A percentile compares a stretch with the other conserved stretches of the same genome.
Conservation (phyloP, 768 basidiomycete genomes). For the Roridomyces roridus region DNA sequence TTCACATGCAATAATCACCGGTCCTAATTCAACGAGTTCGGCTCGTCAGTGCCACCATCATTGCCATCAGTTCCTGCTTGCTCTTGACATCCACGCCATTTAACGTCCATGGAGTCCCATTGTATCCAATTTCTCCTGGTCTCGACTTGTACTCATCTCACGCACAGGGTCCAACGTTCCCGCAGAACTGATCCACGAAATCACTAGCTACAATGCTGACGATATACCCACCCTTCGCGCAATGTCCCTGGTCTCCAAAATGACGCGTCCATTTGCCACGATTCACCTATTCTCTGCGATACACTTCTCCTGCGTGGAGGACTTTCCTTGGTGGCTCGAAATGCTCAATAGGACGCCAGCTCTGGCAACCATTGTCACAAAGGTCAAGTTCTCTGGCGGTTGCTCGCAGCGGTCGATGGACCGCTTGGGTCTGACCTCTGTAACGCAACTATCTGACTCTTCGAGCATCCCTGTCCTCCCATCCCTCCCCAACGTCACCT, state of each 20-base stretch:
- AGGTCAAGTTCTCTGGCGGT: conserved; percentile 5
- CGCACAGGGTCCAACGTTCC: conserved; percentile 20
- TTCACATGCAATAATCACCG: too few species aligned
- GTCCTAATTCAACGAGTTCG: too few species aligned
- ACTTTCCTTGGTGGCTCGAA: conserved; percentile 7
- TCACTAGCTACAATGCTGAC: conserved; percentile 11
- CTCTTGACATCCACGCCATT: too few species aligned
- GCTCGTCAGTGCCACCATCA: too few species aligned
- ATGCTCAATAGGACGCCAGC: conserved; percentile 5
- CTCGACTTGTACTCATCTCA: too few species aligned
- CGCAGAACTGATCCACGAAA: conserved; percentile 12
- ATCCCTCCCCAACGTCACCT: too few species aligned
- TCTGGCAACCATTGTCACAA: not conserved
- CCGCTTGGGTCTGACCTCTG: not conserved
- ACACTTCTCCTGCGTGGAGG: conserved; percentile 8
- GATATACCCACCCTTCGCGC: conserved; percentile 9
- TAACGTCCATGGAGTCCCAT: too few species aligned
- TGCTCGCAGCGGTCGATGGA: not conserved
- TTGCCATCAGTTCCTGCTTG: too few species aligned
- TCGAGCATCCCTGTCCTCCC: too few species aligned
- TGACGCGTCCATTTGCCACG: conserved; percentile 5
- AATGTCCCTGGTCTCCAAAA: conserved; percentile 5
- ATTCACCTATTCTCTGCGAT: conserved; percentile 6
- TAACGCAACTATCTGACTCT: too few species aligned
- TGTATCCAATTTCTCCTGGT: too few species aligned